These are phyloP conservation scores for Tuber microsphaerosporum DNA, from an alignment of 495 filamentous ascomycete genomes.

Conservation along the genomic window DNA sequence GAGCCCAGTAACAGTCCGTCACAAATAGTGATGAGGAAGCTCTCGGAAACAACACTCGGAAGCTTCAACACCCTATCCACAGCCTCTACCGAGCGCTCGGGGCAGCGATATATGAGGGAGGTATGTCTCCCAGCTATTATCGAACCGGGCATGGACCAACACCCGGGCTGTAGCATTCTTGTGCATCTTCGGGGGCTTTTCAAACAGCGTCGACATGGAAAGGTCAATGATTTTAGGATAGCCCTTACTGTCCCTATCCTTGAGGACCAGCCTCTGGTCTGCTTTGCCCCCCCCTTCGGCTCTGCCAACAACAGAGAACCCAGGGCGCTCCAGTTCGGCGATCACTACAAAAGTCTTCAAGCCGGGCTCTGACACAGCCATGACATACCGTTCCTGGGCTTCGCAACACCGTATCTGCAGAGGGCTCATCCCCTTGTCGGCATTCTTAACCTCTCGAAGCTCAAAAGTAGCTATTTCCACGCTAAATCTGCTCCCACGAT, in stretches of 20 bases:
- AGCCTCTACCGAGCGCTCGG: constrained; percentile 66
- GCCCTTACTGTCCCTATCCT: constrained; percentile 71
- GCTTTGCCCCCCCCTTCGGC: constrained; percentile 58
- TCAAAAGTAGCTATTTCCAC: constrained; percentile 55
- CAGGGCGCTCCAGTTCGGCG: constrained; percentile 77
- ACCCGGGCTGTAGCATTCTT: constrained; percentile 68
- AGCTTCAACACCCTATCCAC: constrained; percentile 72
- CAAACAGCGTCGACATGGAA: constrained; percentile 85
- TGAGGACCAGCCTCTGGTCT: constrained; percentile 65
- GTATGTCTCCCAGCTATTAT: constrained; percentile 58
- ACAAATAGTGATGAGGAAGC: constrained; percentile 92
- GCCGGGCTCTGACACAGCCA: constrained; percentile 68
- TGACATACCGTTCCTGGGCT: constrained; percentile 89
- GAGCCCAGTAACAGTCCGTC: constrained; percentile 86
- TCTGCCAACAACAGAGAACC: constrained; percentile 84
- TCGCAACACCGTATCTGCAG: constrained; percentile 96
- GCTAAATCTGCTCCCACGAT: too few relatives aligned
- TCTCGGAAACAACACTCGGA: constrained; percentile 87
- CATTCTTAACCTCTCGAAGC: constrained; percentile 80
- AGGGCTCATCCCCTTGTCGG: constrained; percentile 84
- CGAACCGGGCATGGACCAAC: constrained; percentile 62
- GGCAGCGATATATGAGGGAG: constrained; percentile 55
- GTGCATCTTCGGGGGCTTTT: constrained; percentile 78
- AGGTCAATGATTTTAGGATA: constrained; percentile 77
- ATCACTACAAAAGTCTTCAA: constrained; percentile 80